Evolutionary conservation across 257 asterid genomes (phyloP).

Genomic region (Jaltomata sinuosa): DNA sequence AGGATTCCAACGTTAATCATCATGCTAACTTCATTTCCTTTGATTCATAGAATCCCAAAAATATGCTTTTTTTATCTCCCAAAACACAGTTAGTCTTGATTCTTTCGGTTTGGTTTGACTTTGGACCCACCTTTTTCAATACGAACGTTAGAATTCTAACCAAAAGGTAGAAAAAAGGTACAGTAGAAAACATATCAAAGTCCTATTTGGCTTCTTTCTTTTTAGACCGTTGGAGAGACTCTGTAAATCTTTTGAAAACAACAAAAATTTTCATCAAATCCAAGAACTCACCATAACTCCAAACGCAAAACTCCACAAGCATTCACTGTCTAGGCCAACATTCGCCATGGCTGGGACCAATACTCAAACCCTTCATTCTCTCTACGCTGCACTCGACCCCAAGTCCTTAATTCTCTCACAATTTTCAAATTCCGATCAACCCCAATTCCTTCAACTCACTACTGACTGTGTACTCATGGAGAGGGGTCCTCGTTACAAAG

Average conservation of each 20-base stretch:
- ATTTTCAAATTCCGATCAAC: conserved; percentile 38
- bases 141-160: conserved; percentile 53
- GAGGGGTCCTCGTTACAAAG: conserved; percentile 74
- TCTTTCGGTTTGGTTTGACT: not conserved
- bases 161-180: not conserved
- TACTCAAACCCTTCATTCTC: conserved; percentile 18
- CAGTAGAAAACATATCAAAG: not conserved
- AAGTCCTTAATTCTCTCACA: conserved; percentile 51
- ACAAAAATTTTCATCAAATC: not conserved
- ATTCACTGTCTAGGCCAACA: not conserved
- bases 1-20: not conserved
- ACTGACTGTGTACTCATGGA: conserved; percentile 39
- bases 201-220: conserved; percentile 12
- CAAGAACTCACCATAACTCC: not conserved
- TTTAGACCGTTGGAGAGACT: conserved; percentile 67
- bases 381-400: conserved; percentile 51
- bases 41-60: not conserved
- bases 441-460: conserved; percentile 47
- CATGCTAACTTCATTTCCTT: not conserved
- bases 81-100: too few relatives aligned
- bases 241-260: conserved; percentile 7
- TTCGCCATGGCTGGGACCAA: conserved; percentile 45
- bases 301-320: not conserved
- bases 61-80: not conserved
- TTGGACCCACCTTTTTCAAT: conserved; percentile 34